These are phyloP conservation scores for Knoxdaviesia proteae DNA, from an alignment of 2,329 filamentous ascomycete genomes.

Conservation along the genomic window DNA sequence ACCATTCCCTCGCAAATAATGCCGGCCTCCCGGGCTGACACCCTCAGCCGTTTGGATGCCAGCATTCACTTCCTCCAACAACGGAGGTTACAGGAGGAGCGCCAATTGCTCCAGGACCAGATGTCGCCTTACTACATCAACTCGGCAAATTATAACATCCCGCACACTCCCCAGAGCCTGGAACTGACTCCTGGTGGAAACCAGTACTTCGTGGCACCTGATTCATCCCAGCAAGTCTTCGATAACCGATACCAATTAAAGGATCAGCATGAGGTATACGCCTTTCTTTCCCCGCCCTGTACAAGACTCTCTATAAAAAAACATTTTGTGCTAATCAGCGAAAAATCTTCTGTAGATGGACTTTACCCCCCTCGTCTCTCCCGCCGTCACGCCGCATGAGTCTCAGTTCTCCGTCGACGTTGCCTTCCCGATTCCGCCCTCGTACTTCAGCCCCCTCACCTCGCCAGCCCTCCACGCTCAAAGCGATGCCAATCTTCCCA, in stretches of 20 bases:
- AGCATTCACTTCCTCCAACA: conserved; percentile 46
- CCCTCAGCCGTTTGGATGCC: conserved; percentile 39
- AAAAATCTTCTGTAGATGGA: conserved; percentile 29
- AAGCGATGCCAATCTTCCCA: conserved; percentile 25
- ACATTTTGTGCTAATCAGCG: conserved; percentile 1
- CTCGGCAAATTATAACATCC: conserved; percentile 17
- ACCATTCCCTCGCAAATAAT: conserved; percentile 24
- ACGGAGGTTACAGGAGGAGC: conserved; percentile 39
- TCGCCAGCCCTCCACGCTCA: conserved; percentile 64
- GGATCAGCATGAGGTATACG: conserved; percentile 47
- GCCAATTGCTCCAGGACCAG: conserved; percentile 36
- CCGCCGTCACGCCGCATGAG: conserved; percentile 66
- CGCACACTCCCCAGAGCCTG: conserved; percentile 62
- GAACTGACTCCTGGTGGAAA: conserved; percentile 43
- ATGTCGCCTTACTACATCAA: conserved; percentile 22
- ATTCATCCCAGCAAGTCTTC: conserved; percentile 28
- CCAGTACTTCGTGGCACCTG: conserved; percentile 39
- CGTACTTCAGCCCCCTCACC: conserved; percentile 68
- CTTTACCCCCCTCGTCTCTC: conserved; percentile 65
- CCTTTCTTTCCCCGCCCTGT: conserved; percentile 1
- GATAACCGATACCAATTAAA: conserved; percentile 41
- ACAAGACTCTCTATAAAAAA: conserved; percentile 1
- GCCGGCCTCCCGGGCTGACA: conserved; percentile 24
- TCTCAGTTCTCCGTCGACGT: conserved; percentile 41
- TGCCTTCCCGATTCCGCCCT: conserved; percentile 40